Base-by-base conservation (phyloP, 2,329 filamentous ascomycete genomes). In the Juglanconis sp. region DNA sequence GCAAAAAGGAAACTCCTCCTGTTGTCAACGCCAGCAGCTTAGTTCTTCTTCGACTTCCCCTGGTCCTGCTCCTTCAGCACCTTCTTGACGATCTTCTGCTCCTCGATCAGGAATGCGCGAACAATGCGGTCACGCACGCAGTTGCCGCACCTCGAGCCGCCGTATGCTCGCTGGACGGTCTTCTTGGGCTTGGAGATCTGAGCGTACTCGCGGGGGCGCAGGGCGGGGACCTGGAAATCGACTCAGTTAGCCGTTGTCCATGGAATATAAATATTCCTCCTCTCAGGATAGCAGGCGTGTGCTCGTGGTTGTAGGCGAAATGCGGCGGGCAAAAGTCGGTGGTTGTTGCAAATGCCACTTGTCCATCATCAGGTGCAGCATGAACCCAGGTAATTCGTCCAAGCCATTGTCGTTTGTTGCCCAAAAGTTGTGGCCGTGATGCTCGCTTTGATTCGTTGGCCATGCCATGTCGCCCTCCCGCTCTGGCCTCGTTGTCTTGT, bases 1-100 rank as follows among this genome's bases (percentile, higher is more conserved):
- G 57, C 56, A 53, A 11, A 48, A 31, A 48, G 65, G 61, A 50
- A 63, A 68, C 64, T 60, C 63, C 63, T 59, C 71, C 69, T 67
- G n/a, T 73, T 67, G 70, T 50, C 67, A 48, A 66, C 68, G 61
- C 65, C 59, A 63, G 63, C 79, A 81, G 68, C 83, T 86, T 90
- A 87, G 82, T 87, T 87, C 83, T 86, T 87, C 83, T 86, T 87
- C 80, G 84, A 87, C 73, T 82, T 78, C 74, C 81, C 77, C 74
- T 79, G 90, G 85, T 91, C 90, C 84, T 96, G 91, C 87, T 98
- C 94, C 90, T 97, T 97, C 79, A 98, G 87, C 74, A 99, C 95
- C 91, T 99, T 99, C 92, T 99, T 99, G 82, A 99, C 95, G 74
- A 99, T 98, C 91, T 99, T 99, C 87, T 99, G 95, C 88, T 99